Percentiles rank a stretch among this genome's conserved stretches.
These are phyloP conservation scores for Penicillium antarcticum DNA, from an alignment of 495 filamentous ascomycete species.

Conservation along the genomic window DNA sequence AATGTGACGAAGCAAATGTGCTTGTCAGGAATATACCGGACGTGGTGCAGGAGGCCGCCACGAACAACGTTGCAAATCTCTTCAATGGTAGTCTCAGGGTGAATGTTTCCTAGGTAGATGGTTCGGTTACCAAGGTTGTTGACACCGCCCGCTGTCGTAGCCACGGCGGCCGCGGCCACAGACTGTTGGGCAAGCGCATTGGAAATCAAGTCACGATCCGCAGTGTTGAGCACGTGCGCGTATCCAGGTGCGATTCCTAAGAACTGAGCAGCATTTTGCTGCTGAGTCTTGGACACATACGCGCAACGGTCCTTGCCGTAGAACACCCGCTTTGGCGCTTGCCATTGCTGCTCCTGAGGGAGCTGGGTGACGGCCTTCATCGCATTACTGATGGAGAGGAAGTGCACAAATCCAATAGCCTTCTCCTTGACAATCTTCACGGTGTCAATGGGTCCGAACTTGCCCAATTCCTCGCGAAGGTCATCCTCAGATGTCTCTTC, in stretches of 20 bases:
- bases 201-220: constrained; percentile 92
- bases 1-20: constrained; percentile 99
- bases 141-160: constrained; percentile 91
- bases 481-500: constrained; percentile 91
- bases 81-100: constrained; percentile 97
- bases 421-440: constrained; percentile 98
- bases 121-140: constrained; percentile 97
- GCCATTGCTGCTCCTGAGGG: constrained; percentile 96
- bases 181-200: constrained; percentile 96
- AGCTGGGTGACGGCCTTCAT: constrained; percentile 98
- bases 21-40: constrained; percentile 99
- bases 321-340: constrained; percentile 89
- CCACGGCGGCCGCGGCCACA: constrained; percentile 92
- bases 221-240: constrained; percentile 90
- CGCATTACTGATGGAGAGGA: constrained; percentile 94
- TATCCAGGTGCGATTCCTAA: constrained; percentile 97
- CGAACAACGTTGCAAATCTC: constrained; percentile 98
- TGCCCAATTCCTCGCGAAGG: constrained; percentile 89
- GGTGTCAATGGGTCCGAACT: constrained; percentile 95
- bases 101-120: constrained; percentile 97
- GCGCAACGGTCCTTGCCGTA: constrained; percentile 98
- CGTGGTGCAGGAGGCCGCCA: constrained; percentile 90
- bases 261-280: constrained; percentile 98
- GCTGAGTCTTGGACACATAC: constrained; percentile 98
- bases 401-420: constrained; percentile 97